Percentiles rank a stretch among this genome's conserved stretches.
Evolutionary conservation across 805 yeast genomes (phyloP).

Genomic region (Nakazawaea holstii): DNA sequence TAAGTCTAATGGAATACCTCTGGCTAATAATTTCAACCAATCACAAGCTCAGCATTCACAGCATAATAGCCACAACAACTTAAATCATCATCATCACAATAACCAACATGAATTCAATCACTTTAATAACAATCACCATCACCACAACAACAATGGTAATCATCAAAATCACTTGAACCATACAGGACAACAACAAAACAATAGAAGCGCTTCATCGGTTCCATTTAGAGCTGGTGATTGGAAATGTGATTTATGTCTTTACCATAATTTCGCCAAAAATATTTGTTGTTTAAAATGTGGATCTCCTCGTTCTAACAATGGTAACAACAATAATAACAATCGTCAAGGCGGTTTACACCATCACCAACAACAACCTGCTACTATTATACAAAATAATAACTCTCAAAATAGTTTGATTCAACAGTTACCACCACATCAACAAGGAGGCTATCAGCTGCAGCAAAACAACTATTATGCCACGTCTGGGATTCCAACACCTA

Average conservation of each 20-base stretch:
- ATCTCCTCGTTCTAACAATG: slow-evolving; percentile 43
- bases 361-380: not conserved
- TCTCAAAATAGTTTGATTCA: slow-evolving; percentile 4
- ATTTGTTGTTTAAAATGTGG: slow-evolving; percentile 86
- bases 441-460: not conserved
- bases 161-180: slow-evolving; percentile 14
- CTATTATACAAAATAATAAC: not conserved
- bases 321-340: slow-evolving; percentile 10
- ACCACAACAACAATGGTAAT: slow-evolving; percentile 13
- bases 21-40: slow-evolving; percentile 12
- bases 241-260: slow-evolving; percentile 85
- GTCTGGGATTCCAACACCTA: slow-evolving; percentile 2
- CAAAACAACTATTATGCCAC: not conserved
- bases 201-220: slow-evolving; percentile 39
- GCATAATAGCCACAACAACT: not conserved
- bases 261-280: slow-evolving; percentile 91
- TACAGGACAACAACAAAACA: slow-evolving; percentile 13
- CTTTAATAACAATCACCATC: slow-evolving; percentile 14
- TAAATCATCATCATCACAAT: not conserved
- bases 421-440: slow-evolving; percentile 1
- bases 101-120: slow-evolving; percentile 9
- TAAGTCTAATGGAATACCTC: slow-evolving; percentile 10
- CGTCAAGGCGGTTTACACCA: not conserved
- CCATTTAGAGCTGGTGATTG: slow-evolving; percentile 97
- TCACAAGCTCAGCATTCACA: slow-evolving; percentile 3